Base-by-base conservation (phyloP, 371 early-diverging fungal species). In the Apophysomyces trapeziformis region DNA sequence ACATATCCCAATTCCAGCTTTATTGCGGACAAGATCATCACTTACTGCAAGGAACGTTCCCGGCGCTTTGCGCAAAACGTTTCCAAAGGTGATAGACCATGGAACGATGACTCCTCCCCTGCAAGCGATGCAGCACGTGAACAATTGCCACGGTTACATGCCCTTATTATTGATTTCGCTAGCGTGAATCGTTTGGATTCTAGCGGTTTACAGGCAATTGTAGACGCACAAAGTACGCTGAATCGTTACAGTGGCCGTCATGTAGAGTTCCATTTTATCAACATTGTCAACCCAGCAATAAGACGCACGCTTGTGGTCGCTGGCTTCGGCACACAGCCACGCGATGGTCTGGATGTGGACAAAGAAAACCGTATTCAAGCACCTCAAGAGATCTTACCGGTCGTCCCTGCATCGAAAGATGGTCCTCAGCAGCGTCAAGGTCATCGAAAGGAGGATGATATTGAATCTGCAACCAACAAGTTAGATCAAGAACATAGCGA, bases 1-100 rank as follows among this genome's bases (percentile, higher is more conserved):
- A 86, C 86, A 0, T 92, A 89, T 68, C 90, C 90, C 26, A 92
- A 92, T 73, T 77, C 88, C 21, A 63, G 76, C 38, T 90, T 74
- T 68, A 64, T 87, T 38, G 70, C 78, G 21, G 79, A 82, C 35
- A 67, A 68, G 38, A 75, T 87, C 16, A 76, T 85, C 35, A 47
- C 58, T 11, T 80, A 83, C 26, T 77, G 73, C 47, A 79, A 79
- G 57, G 26, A 57, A 0, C 63, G 64, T 9, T 82, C 80, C 8
- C 73, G 77, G 21, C 66, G 75, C 8, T 57, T 46, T n/a, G 68
- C 64, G 14, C 56, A 57, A 6, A 58, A 60, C 5, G 38, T 71
- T 1, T 60, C 36, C 12, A 77, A 79, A 58, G 78, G 76, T 21
- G 80, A 83, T 36, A 70, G 83, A 7, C 65, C 76, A 36, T 85